Evolutionary conservation across 352 stramenopile species (phyloP).

Genomic region (Phytophthora hibernalis): DNA sequence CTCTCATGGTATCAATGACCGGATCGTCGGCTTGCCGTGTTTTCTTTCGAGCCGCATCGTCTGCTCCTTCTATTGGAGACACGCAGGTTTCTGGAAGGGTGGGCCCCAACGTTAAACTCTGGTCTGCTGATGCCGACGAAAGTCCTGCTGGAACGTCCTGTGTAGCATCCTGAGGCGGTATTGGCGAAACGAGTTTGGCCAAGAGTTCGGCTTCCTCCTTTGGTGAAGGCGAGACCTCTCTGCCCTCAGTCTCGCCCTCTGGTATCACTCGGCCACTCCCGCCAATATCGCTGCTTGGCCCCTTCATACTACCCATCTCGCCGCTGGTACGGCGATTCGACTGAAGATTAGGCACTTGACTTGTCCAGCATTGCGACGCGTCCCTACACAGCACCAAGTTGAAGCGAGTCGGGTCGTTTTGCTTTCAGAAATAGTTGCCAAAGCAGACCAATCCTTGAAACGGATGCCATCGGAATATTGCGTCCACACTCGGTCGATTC

Average conservation of each 20-base stretch:
- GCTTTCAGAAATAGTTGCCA: conserved; percentile 24
- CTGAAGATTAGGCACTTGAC: conserved; percentile 19
- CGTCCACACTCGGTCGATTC: background rate
- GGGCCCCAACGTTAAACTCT: conserved; percentile 4
- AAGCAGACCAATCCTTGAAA: conserved; percentile 11
- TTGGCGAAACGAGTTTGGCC: conserved; percentile 23
- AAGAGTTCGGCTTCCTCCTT: conserved; percentile 16
- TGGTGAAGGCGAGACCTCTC: conserved; percentile 4
- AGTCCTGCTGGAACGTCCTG: background rate
- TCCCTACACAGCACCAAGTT: conserved; percentile 18
- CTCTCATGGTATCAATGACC: conserved; percentile 14
- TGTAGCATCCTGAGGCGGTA: conserved; percentile 4
- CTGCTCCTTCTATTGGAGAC: background rate
- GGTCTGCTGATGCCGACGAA: conserved; percentile 1
- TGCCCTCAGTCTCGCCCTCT: conserved; percentile 21
- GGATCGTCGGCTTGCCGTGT: conserved; percentile 6
- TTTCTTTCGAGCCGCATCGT: conserved; percentile 1
- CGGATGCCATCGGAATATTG: conserved; percentile 7
- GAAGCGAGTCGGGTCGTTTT: conserved; percentile 31
- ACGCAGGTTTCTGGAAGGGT: conserved; percentile 2
- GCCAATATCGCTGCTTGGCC: conserved; percentile 23
- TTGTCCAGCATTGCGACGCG: conserved; percentile 12
- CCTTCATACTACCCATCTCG: conserved; percentile 33
- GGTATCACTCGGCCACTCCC: conserved; percentile 30
- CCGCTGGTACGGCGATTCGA: conserved; percentile 10